Evolutionary conservation across 495 filamentous ascomycete species (phyloP).

Genomic region (Physcia stellaris): DNA sequence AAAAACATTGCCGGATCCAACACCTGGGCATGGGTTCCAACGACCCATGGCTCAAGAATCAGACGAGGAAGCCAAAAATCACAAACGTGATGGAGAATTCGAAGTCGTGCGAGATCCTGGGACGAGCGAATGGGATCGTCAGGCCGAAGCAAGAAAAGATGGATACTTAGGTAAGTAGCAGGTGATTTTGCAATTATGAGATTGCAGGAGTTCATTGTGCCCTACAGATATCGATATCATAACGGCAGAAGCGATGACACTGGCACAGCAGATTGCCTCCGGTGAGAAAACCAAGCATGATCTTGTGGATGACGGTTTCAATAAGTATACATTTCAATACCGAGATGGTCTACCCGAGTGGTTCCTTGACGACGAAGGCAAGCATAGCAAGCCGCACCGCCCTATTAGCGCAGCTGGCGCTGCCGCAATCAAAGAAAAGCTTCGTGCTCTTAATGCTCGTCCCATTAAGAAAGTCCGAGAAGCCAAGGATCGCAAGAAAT

Average conservation of each 20-base stretch:
- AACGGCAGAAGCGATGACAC: constrained; percentile 95
- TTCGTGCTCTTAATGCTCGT: constrained; percentile 83
- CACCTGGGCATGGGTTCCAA: background rate
- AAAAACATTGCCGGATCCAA: background rate
- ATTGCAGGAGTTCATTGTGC: constrained; percentile 18
- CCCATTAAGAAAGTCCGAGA: constrained; percentile 99
- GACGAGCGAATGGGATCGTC: constrained; percentile 44
- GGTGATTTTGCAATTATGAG: background rate
- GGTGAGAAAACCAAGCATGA: constrained; percentile 68
- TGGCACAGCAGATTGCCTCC: constrained; percentile 83
- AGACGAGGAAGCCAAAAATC: constrained; percentile 16
- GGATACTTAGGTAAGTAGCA: constrained; percentile 48
- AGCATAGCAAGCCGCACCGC: constrained; percentile 69
- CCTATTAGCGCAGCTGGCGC: constrained; percentile 85
- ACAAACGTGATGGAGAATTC: constrained; percentile 24
- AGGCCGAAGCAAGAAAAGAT: constrained; percentile 51
- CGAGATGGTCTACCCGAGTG: constrained; percentile 89
- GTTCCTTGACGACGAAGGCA: constrained; percentile 88
- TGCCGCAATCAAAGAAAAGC: constrained; percentile 87
- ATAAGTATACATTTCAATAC: constrained; percentile 83
- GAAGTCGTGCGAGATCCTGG: constrained; percentile 32
- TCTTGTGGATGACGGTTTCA: constrained; percentile 81
- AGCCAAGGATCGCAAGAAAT: constrained; percentile 90
- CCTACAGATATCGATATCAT: constrained; percentile 85
- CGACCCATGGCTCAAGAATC: background rate